phyloP scores from a whole-genome alignment of 106 monocot genomes.

The Allium cepa region DNA sequence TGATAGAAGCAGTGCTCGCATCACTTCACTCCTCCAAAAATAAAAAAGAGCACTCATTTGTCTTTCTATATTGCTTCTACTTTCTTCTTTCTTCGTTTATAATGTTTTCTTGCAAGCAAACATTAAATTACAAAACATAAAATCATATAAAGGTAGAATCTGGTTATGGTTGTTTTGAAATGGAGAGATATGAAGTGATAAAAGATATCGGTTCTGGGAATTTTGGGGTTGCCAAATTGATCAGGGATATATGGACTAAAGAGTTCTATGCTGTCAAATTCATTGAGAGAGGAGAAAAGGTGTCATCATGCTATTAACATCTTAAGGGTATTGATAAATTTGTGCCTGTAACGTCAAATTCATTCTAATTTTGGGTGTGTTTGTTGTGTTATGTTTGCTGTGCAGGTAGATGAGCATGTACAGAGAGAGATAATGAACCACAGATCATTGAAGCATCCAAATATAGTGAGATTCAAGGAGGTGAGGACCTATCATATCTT shows the following conservation, averaged over 20 bases:
- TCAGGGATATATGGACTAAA: conserved; percentile 21
- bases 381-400: neutral
- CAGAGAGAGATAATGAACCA: conserved; percentile 78
- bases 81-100: neutral
- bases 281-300: conserved; percentile 39
- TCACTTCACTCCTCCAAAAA: neutral
- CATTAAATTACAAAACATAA: too few relatives aligned
- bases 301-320: neutral
- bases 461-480: conserved; percentile 60
- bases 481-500: conserved; percentile 9
- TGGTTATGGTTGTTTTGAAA: conserved; percentile 4
- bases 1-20: neutral
- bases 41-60: neutral
- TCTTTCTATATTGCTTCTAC: neutral
- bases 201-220: conserved; percentile 38
- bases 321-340: neutral
- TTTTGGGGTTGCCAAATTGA: conserved; percentile 37
- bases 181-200: conserved; percentile 33
- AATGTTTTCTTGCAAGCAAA: neutral
- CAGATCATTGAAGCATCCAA: conserved; percentile 30
- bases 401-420: conserved; percentile 75
- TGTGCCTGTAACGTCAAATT: neutral
- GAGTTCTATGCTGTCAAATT: conserved; percentile 39
- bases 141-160: neutral
- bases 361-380: neutral